Evolutionary conservation across 805 yeast species (phyloP), one percentile per base, ranked within the genome.

Genomic region (Yarrowia deformans): DNA sequence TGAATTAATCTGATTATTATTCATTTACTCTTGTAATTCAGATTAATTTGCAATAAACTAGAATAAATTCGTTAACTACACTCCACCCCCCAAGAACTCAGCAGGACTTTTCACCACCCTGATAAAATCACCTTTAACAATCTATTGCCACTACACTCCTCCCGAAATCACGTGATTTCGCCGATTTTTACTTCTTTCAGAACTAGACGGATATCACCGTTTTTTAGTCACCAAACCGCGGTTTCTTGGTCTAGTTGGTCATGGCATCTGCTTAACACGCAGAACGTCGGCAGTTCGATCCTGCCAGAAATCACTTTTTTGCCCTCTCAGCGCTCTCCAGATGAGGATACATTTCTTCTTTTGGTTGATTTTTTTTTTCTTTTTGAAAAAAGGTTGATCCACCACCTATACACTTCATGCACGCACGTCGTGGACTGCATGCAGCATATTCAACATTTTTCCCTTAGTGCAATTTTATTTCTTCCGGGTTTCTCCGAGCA

Each of bases 251-350:
- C 97, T 91, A 91, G 97, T 92, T 82, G 97, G 97, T 92, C 87
- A 92, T 92, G 97, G 96, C 97, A 90, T 90, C 93, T 91, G 97
- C 97, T 90, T 92, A 91, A 92, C 97, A 92, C 97, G 97, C 97
- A 91, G 93, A 90, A 90, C 92, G 97, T 93, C 97, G 97, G 97
- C 97, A 91, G 97, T 93, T 93, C 97, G 97, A 93, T 91, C 97
- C 97, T 92, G 97, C 66, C 66, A 60, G 66, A 60, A 60, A 60
- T 60, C 66, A 60, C 45, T 58, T 60, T 56, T 60, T 56, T 19
- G 10, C 14, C 10, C 58, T 16, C 23, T 19, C 32, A 39, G 35
- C 12, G 7, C 2, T 16, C 16, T 13, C 16, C 8, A 13, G 14
- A 9, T 4, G 12, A 32, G 42, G 42, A 50, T 50, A 50, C 18